phyloP scores from a whole-genome alignment of 148 eudicot species.

The Silene latifolia region DNA sequence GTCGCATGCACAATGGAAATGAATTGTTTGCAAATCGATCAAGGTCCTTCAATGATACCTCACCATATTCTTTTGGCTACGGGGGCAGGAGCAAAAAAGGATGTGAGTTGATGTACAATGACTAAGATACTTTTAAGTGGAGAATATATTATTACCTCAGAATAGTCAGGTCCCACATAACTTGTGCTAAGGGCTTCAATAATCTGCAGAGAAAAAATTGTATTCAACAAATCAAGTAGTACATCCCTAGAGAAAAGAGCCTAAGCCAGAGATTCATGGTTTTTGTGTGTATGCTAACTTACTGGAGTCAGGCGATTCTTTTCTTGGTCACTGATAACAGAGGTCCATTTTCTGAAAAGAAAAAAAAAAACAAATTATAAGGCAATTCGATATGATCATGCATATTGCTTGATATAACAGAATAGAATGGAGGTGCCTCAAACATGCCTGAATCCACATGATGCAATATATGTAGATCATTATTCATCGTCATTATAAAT shows the following conservation, averaged over 20 bases:
- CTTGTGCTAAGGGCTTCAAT: slow-evolving; percentile 84
- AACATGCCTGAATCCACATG: background rate
- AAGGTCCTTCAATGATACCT: slow-evolving; percentile 77
- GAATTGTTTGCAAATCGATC: slow-evolving; percentile 78
- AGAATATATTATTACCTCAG: slow-evolving; percentile 50
- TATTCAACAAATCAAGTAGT: background rate
- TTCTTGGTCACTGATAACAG: slow-evolving; percentile 75
- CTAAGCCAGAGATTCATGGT: background rate
- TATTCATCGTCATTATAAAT: background rate
- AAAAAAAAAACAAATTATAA: background rate
- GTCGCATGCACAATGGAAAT: slow-evolving; percentile 94
- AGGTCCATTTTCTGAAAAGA: slow-evolving; percentile 76
- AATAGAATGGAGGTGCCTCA: background rate
- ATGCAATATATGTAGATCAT: background rate
- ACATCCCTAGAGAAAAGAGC: slow-evolving; percentile 4
- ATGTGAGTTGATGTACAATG: slow-evolving; percentile 4
- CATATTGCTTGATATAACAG: background rate
- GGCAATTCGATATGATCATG: background rate
- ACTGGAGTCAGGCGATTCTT: slow-evolving; percentile 86
- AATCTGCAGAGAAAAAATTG: slow-evolving; percentile 42
- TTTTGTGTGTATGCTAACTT: slow-evolving; percentile 30
- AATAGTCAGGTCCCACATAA: slow-evolving; percentile 86
- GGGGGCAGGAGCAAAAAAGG: slow-evolving; percentile 14
- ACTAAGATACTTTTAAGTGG: background rate
- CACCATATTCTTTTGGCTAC: slow-evolving; percentile 73